Evolutionary conservation across 2,329 filamentous ascomycete species (phyloP), one percentile per base, ranked within the genome.

Genomic region (Cadophora luteo-olivacea): DNA sequence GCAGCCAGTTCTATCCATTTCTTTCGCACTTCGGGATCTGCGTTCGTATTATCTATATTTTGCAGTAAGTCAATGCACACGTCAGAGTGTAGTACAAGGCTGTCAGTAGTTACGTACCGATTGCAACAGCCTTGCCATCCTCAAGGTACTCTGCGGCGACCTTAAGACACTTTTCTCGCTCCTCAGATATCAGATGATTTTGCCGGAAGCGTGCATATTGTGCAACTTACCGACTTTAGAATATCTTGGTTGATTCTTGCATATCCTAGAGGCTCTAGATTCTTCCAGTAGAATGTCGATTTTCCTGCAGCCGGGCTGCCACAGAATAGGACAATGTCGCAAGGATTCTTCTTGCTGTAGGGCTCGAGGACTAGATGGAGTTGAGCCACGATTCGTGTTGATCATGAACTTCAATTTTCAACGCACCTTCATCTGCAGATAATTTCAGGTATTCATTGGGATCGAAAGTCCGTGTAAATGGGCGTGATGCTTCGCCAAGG

Each of bases 221-320:
- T 57, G 48, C 60, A 64, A 80, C 82, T 73, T 81, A 88, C 84
- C 36, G 87, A 91, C 80, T 97, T 97, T 58, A 97, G 84, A 1
- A 85, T 87, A 79, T 98, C 96, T 81, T 98, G 96, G 75, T 98
- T 99, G 36, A 97, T 87, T 60, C 96, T 87, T 77, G 89, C 87
- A 78, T 97, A 98, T 3, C 90, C 92, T 33, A 96, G 81, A 29
- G 92, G 91, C 77, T 94, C 85, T 45, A 98, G 82, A 72, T 92
- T 82, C 70, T 86, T 89, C 88, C 91, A 93, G 81, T 91, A 97
- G 76, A 96, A 97, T 0, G 93, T 95, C 49, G 93, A 97, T 80
- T 99, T 98, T 22, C 96, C 96, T 2, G 93, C 89, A 0, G 92
- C 94, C 0, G 96, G 96, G 60, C 92, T 93, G 1, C 96, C 96